Conservation (phyloP, 1,284 basidiomycete genomes). For the Cryptococcus deneoformans region DNA sequence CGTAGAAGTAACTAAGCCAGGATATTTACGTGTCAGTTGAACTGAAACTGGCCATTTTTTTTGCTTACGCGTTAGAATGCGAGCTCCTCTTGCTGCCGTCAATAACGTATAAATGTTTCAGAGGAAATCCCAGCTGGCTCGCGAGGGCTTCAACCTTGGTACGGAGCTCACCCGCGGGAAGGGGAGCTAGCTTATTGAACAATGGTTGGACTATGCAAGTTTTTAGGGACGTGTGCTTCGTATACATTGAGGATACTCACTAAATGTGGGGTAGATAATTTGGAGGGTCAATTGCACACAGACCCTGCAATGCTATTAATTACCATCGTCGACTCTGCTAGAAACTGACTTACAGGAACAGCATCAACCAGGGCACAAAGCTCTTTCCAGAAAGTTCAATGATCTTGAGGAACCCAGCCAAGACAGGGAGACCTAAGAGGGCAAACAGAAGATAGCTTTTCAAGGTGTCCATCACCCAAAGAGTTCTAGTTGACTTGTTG, state of each 20-base stretch:
- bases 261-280: slow-evolving; percentile 81
- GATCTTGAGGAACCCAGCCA: slow-evolving; percentile 81
- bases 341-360: slow-evolving; percentile 60
- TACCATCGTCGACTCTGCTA: neutral
- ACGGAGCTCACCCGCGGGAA: slow-evolving; percentile 69
- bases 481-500: slow-evolving; percentile 80
- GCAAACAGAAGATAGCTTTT: slow-evolving; percentile 75
- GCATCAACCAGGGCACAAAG: slow-evolving; percentile 87
- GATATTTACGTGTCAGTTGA: neutral
- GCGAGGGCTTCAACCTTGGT: slow-evolving; percentile 72
- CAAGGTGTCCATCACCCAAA: slow-evolving; percentile 74
- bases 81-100: slow-evolving; percentile 94
- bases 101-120: slow-evolving; percentile 94
- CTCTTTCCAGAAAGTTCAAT: slow-evolving; percentile 90
- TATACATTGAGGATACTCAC: slow-evolving; percentile 17
- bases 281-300: slow-evolving; percentile 81
- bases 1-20: slow-evolving; percentile 69
- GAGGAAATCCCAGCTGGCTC: slow-evolving; percentile 79
- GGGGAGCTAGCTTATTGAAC: slow-evolving; percentile 93
- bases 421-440: slow-evolving; percentile 79
- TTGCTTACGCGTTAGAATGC: slow-evolving; percentile 74
- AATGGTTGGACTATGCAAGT: slow-evolving; percentile 68
- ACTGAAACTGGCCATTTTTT: slow-evolving; percentile 19
- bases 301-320: slow-evolving; percentile 54
- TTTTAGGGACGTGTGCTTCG: neutral